Percentiles rank a stretch among this genome's conserved stretches.
Evolutionary conservation across 75 land plant species (phyloP).

Genomic region (Cryptomeria japonica): DNA sequence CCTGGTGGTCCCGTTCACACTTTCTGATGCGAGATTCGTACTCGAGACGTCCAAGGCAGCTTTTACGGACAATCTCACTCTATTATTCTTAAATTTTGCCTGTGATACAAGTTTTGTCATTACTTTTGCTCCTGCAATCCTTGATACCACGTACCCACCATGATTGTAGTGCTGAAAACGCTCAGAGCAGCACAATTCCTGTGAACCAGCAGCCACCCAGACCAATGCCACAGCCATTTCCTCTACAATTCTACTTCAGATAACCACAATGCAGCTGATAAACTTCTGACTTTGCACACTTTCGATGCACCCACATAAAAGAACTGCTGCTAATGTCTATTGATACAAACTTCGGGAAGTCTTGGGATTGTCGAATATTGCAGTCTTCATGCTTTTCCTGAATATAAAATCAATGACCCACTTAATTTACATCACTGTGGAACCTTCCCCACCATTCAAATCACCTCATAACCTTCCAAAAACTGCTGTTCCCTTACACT

Average conservation of each 20-base stretch:
- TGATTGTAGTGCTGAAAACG: neutral
- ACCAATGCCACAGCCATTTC: slow-evolving; percentile 9
- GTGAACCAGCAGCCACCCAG: neutral
- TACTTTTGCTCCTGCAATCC: neutral
- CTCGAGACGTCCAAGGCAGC: slow-evolving; percentile 1
- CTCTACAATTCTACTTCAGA: neutral
- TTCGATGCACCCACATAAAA: neutral
- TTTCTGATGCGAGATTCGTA: neutral
- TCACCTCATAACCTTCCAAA: slow-evolving; percentile 10
- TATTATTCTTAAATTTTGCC: neutral
- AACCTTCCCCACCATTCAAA: neutral
- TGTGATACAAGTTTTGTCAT: neutral
- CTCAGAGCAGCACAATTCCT: slow-evolving; percentile 4
- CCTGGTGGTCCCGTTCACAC: neutral
- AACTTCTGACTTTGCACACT: neutral
- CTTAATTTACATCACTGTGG: neutral
- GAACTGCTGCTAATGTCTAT: neutral
- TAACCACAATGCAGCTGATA: neutral
- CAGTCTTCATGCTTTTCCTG: neutral
- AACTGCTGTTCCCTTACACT: neutral
- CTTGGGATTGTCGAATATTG: neutral
- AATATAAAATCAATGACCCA: neutral
- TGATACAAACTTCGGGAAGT: too few species aligned
- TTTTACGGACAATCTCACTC: neutral
- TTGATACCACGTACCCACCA: neutral